These are phyloP conservation scores for Erythrophleum ivorense DNA, from an alignment of 331 rosid species.

Conservation along the genomic window DNA sequence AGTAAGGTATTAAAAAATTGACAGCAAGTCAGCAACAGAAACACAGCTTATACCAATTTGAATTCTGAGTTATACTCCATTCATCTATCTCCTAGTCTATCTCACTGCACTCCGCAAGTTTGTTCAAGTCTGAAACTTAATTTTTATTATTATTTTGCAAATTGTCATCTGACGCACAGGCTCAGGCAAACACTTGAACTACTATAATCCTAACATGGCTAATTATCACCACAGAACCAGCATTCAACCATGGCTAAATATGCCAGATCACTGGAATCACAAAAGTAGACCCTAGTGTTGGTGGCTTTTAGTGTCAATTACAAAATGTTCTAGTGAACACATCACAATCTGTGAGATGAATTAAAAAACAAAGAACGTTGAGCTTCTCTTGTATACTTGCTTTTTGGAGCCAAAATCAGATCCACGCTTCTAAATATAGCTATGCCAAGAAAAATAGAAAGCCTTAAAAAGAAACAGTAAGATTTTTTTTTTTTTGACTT, in stretches of 20 bases:
- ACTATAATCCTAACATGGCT: conserved; percentile 12
- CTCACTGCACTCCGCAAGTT: neutral
- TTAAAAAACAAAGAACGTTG: neutral
- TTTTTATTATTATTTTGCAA: neutral
- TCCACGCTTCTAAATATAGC: conserved; percentile 23
- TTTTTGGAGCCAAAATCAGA: conserved; percentile 17
- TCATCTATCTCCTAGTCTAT: conserved; percentile 1
- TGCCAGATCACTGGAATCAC: conserved; percentile 14
- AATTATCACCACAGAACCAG: conserved; percentile 38
- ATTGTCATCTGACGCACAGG: neutral
- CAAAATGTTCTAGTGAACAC: neutral
- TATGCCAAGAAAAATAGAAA: conserved; percentile 1
- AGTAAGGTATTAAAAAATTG: neutral
- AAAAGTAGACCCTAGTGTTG: neutral
- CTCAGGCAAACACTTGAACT: neutral
- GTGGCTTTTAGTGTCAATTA: neutral
- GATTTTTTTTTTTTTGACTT: neutral
- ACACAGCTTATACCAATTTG: conserved; percentile 13
- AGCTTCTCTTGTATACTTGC: conserved; percentile 1
- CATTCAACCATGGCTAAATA: conserved; percentile 19
- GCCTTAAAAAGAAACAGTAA: conserved; percentile 5
- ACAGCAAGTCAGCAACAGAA: conserved; percentile 25
- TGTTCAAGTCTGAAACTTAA: neutral
- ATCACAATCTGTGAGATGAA: conserved; percentile 5
- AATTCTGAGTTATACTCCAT: neutral